Evolutionary conservation across 441 rosid genomes (phyloP), one percentile per base, ranked within the genome.

Genomic region (Pelargonium citronellum): DNA sequence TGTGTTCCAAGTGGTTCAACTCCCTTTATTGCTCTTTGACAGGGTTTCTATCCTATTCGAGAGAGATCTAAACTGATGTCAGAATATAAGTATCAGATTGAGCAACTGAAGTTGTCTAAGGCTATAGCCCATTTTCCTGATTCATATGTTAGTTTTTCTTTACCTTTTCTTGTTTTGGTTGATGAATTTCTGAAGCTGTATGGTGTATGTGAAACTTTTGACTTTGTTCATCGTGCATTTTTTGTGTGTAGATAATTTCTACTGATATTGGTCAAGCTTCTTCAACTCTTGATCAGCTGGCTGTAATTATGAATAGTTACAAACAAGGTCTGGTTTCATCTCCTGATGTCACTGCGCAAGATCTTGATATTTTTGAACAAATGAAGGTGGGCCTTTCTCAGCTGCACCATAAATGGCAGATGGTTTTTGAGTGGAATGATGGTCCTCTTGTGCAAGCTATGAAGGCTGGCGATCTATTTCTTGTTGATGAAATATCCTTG

Each of bases 391-490:
- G 80, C 46, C 91, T 92, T 67, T 74, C 66, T 78, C 78, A 71
- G 87, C 85, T 91, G 72, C 79, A 88, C 76, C 87, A 83, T 70
- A 85, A 81, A 74, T 95, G 98, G 99, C 88, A 87, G 71, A 75
- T 88, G 62, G 87, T 95, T 69, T 92, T 95, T 81, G 77, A 76
- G 70, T 95, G 99, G 99, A 97, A 92, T 81, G 99, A 92, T 87
- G 99, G 99, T 34, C 96, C 99, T 73, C 95, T 95, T 67, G 95
- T 95, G 77, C 85, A 86, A 78, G 89, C 98, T 24, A 95, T 95
- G 99, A 91, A 81, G 84, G 83, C 86, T 73, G 96, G 99, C 69
- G 86, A 90, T 81, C 79, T 95, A 24, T 81, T 95, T 82, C 97
- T 95, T 68, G 80, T 88, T 67, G 99, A 95, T 89, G 99, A 95